Percentiles rank a stretch among this genome's conserved stretches.
Conservation (phyloP, 495 filamentous ascomycete species). For the Aspergillus conjunctus region DNA sequence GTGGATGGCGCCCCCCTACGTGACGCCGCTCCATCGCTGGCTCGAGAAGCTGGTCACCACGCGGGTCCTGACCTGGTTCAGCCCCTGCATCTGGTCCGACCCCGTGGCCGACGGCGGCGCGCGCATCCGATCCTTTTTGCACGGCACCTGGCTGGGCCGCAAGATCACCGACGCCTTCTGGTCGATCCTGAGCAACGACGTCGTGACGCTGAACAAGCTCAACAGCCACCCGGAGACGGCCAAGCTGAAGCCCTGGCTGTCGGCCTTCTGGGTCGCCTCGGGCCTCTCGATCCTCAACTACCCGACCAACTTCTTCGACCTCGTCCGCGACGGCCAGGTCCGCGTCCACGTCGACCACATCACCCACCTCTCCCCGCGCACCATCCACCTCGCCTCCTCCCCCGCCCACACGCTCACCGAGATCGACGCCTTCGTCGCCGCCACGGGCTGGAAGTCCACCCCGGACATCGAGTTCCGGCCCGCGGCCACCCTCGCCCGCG, state of each 20-base stretch:
- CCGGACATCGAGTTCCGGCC: constrained; percentile 67
- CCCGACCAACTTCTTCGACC: constrained; percentile 63
- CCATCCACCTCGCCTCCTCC: constrained; percentile 50
- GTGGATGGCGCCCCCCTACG: constrained; percentile 69
- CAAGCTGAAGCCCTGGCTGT: constrained; percentile 66
- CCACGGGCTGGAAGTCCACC: constrained; percentile 67
- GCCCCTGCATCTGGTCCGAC: constrained; percentile 62
- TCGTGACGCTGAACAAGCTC: constrained; percentile 59
- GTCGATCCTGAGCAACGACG: constrained; percentile 60
- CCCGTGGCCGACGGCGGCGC: constrained; percentile 49
- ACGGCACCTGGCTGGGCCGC: constrained; percentile 67
- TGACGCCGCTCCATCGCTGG: constrained; percentile 62
- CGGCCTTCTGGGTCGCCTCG: constrained; percentile 63
- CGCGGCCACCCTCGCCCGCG: constrained; percentile 40
- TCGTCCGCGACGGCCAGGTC: constrained; percentile 59
- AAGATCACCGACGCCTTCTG: constrained; percentile 71
- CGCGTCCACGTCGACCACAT: constrained; percentile 66
- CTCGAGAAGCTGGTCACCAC: constrained; percentile 67
- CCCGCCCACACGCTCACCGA: constrained; percentile 9
- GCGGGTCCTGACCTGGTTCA: constrained; percentile 66
- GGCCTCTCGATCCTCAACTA: constrained; percentile 72
- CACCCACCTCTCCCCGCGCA: constrained; percentile 45
- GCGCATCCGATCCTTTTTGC: constrained; percentile 57
- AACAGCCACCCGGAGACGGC: constrained; percentile 61
- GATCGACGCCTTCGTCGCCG: constrained; percentile 65